Conservation (phyloP, 352 stramenopile species). For the Phytopythium vexans region DNA sequence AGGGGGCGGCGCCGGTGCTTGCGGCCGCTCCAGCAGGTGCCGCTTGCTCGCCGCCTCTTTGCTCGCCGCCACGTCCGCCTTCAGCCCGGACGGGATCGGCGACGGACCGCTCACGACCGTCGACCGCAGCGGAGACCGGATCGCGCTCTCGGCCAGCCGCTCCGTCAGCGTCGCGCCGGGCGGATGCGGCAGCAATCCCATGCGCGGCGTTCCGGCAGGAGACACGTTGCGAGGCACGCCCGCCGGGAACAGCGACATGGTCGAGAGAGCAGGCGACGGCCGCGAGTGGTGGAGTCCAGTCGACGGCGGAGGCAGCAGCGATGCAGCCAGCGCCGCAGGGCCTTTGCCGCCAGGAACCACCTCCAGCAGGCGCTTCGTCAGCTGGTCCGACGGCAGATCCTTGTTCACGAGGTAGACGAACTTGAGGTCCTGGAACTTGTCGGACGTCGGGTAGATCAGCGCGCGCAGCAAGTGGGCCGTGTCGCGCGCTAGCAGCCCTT, state of each 20-base stretch:
- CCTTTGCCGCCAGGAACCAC: conserved; percentile 45
- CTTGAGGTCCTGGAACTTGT: conserved; percentile 83
- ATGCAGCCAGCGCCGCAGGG: conserved; percentile 20
- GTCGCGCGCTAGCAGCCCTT: conserved; percentile 62
- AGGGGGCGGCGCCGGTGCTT: neutral
- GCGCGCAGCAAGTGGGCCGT: conserved; percentile 68
- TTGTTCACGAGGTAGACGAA: conserved; percentile 90
- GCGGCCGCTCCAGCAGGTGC: conserved; percentile 9
- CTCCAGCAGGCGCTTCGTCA: conserved; percentile 77
- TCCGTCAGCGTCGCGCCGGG: conserved; percentile 17
- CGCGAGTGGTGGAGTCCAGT: neutral
- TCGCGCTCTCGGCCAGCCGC: conserved; percentile 6
- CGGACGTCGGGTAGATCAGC: conserved; percentile 81
- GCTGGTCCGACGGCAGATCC: conserved; percentile 62
- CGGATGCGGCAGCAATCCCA: conserved; percentile 26
- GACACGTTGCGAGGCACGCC: conserved; percentile 19
- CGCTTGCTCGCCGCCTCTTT: conserved; percentile 14
- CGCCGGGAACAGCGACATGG: conserved; percentile 33
- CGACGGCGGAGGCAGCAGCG: conserved; percentile 13
- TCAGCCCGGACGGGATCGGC: conserved; percentile 9
- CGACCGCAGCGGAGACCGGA: conserved; percentile 7
- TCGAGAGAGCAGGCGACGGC: neutral
- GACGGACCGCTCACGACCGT: neutral
- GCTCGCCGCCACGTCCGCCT: conserved; percentile 6
- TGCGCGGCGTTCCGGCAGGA: conserved; percentile 18